Evolutionary conservation across 805 yeast genomes (phyloP).

Genomic region (Saccharomycodes ludwigii): DNA sequence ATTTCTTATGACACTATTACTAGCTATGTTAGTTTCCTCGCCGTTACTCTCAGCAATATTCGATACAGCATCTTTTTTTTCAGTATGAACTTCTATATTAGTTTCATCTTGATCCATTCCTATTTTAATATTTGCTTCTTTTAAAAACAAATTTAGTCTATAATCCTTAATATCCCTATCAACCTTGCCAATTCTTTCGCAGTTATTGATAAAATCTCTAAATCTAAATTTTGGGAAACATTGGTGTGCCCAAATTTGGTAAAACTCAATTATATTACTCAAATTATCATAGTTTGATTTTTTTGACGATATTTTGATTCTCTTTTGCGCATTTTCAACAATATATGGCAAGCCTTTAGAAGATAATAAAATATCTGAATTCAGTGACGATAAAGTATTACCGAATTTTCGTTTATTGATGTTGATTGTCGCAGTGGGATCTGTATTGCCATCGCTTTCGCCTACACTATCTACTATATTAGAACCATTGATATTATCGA

Average conservation of each 20-base stretch:
- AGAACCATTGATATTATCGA: too few relatives aligned
- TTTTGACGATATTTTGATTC: constrained; percentile 23
- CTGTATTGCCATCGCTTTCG: too few relatives aligned
- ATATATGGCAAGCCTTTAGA: constrained; percentile 51
- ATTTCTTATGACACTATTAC: not conserved
- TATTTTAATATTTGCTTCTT: constrained; percentile 23
- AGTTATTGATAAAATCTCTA: constrained; percentile 47
- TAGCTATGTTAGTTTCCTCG: not conserved
- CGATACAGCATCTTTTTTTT: not conserved
- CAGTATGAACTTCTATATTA: not conserved
- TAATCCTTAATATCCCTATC: constrained; percentile 30
- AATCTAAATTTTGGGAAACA: constrained; percentile 73
- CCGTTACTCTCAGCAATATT: not conserved
- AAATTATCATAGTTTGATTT: constrained; percentile 18
- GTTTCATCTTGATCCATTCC: not conserved
- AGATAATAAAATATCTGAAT: too few relatives aligned
- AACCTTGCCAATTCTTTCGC: constrained; percentile 37
- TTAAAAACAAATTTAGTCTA: constrained; percentile 27
- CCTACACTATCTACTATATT: too few relatives aligned
- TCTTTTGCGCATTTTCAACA: constrained; percentile 23
- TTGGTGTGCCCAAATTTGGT: constrained; percentile 66
- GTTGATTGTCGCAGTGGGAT: too few relatives aligned
- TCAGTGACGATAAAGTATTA: too few relatives aligned
- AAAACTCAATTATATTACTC: constrained; percentile 33
- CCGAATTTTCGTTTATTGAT: too few relatives aligned